Base-by-base conservation (phyloP, 2,329 filamentous ascomycete species). In the Elsinoe australis region DNA sequence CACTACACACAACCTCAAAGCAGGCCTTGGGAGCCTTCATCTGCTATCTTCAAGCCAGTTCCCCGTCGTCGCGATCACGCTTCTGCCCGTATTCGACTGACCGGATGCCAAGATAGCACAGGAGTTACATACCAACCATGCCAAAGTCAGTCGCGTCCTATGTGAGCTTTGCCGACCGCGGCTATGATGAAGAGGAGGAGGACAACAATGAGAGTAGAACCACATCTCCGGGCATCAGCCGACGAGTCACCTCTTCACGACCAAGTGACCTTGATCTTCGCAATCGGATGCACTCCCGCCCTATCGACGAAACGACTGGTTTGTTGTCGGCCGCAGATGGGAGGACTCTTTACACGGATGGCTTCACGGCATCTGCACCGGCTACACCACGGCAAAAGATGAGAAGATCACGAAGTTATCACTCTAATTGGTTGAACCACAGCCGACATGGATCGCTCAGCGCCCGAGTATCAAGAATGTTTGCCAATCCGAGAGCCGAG, bases 381-480 rank as follows among this genome's bases (percentile, higher is more conserved):
- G 64, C 61, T 46, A 72, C 71, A 6, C 68, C 70, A 12, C 59
- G 66, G 6, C 60, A 56, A 58, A 14, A 31, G 26, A 48, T 48
- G 45, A 36, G 34, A 19, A 38, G 45, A 17, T 17, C 58, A 39
- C 52, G 64, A 18, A 55, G 56, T n/a, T 56, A 59, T 39, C 62
- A 61, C 15, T 52, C 55, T n/a, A 45, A 48, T 15, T 64, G 64
- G 49, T 51, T 51, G 19, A 66, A 72, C 48, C 69, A 72, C 51
- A 76, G 72, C 53, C 68, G 74, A 33, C 62, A 67, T 5, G 70
- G 69, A 50, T 78, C 75, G 0, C 68, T 70, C 50, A 64, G 62
- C 14, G 45, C 70, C 74, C 32, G 14, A 19, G 48, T 24, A 29
- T 85, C 18, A 76, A 77, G 51, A 76, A 75, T 51, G 82, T 78